These are phyloP conservation scores for Hypoxylon sp. DNA, from an alignment of 2,329 filamentous ascomycete genomes.

Conservation along the genomic window DNA sequence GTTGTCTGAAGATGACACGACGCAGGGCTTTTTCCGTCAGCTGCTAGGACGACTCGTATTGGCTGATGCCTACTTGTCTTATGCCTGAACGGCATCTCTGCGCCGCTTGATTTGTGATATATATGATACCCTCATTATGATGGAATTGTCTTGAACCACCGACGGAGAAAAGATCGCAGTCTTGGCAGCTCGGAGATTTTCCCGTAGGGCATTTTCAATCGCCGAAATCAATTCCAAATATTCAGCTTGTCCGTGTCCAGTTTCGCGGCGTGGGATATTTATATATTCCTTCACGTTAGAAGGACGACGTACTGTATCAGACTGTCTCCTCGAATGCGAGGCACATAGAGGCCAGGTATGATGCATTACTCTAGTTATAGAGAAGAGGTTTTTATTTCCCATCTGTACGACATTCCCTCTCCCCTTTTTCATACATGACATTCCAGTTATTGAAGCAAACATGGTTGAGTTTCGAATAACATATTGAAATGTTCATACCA, in stretches of 20 bases:
- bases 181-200: constrained; percentile 29
- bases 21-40: background rate
- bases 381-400: no score
- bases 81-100: background rate
- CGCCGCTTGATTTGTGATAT: constrained; percentile 2
- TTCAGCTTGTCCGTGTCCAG: background rate
- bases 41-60: background rate
- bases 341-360: no score
- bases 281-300: background rate
- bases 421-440: no score
- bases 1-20: constrained; percentile 1
- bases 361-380: no score
- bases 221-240: constrained; percentile 36
- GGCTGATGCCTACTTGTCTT: background rate
- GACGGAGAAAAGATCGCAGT: constrained; percentile 8
- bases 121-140: background rate
- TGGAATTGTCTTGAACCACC: background rate
- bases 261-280: constrained; percentile 3
- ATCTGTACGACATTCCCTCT: no score
- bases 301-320: background rate
- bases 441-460: no score
- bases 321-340: no score
- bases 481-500: no score
- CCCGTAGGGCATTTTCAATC: constrained; percentile 20
- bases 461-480: no score